Base-by-base conservation (phyloP, 106 monocot genomes). In the Dendrobium chrysotoxum region DNA sequence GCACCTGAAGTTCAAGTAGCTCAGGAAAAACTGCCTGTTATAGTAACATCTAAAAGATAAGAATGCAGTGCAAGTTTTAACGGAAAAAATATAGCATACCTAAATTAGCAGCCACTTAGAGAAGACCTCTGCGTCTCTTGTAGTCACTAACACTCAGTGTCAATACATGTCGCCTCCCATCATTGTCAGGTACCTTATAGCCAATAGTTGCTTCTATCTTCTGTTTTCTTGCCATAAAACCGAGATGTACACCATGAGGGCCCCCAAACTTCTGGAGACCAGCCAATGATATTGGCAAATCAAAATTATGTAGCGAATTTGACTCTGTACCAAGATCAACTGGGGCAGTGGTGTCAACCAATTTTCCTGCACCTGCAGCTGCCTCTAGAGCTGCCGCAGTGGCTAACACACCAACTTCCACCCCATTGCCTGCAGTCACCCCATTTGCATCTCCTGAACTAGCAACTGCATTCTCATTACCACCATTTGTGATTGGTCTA, bases 81-180 rank as follows among this genome's bases (percentile, higher is more conserved):
- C 31, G 0, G 35, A 31, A 70, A 70, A 31, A 35, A 35, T 15
- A 70, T 67, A 35, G 21, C 70, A 70, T 70, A 70, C 70, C 70
- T 31, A 70, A 28, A 35, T 4, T 13, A 70, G 70, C 31, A 16
- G 16, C 70, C 70, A 35, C 70, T 93, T 80, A 93, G 2, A 93
- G 91, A 35, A 96, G 88, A 79, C 96, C 96, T 40, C 91, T 81
- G 1, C 93, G 81, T 3, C 96, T 82, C 85, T 96, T 96, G 88
- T 96, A 96, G 72, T 96, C 96, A 75, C 96, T 93, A 16, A 96
- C 89, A 13, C 91, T 93, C 55, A 96, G 54, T n/a, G 96, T 96
- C 77, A 93, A 78, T 11, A 85, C 73, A 80, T 96, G 93, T 28
- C 92, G 57, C 80, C 88, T 85, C 25, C 93, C 92, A 71, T 96